Evolutionary conservation across 1,284 basidiomycete species (phyloP).

Genomic region (Ustilago curta): DNA sequence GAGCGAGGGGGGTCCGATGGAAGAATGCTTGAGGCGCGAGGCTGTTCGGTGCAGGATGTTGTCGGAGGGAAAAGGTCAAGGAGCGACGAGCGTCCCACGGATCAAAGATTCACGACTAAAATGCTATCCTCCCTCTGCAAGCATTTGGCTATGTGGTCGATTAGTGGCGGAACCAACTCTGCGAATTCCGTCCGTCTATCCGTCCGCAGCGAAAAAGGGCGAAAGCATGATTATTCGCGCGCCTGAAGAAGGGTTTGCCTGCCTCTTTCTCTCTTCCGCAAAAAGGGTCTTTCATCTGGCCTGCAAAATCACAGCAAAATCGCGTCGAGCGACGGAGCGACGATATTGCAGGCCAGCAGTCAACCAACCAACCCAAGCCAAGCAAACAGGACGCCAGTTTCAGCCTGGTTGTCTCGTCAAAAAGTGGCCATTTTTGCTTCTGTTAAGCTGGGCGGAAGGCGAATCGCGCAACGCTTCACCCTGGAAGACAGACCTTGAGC

Average conservation of each 20-base stretch:
- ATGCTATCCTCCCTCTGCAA: no score
- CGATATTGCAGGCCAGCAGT: not conserved
- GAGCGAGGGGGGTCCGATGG: not conserved
- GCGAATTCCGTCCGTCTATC: constrained; percentile 1
- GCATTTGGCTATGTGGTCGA: not conserved
- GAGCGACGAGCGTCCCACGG: not conserved
- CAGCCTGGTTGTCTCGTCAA: no score
- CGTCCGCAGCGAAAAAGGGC: not conserved
- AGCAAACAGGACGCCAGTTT: not conserved
- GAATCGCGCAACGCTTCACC: no score
- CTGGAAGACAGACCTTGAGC: not conserved
- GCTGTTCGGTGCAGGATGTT: not conserved
- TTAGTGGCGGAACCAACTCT: constrained; percentile 7
- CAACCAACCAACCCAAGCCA: no score
- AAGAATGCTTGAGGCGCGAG: not conserved
- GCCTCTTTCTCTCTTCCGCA: not conserved
- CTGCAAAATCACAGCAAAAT: not conserved
- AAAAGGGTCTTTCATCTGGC: no score
- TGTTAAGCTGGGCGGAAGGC: no score
- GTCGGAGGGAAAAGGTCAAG: not conserved
- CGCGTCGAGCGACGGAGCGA: constrained; percentile 4
- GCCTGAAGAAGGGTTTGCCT: not conserved
- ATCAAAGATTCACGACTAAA: not conserved
- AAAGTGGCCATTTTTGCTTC: no score
- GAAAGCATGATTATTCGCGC: constrained; percentile 2